Conservation (phyloP, 2,329 filamentous ascomycete genomes). For the Escovopsis weberi region DNA sequence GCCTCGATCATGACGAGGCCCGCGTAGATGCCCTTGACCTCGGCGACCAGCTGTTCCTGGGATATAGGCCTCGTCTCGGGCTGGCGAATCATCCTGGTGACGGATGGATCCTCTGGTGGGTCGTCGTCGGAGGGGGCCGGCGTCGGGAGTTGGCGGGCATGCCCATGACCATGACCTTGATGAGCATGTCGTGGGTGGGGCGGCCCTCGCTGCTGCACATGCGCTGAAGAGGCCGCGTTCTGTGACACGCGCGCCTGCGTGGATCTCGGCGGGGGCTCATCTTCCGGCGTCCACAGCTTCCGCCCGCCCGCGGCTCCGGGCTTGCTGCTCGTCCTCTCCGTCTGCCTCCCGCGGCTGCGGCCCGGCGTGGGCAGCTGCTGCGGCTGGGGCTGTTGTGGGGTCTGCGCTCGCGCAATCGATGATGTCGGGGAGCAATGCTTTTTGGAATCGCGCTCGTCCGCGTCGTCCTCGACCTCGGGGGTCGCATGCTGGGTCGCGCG, state of each 20-base stretch:
- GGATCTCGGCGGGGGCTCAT: constrained; percentile 8
- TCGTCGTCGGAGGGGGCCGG: neutral
- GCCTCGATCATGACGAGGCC: constrained; percentile 76
- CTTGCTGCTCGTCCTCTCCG: constrained; percentile 8
- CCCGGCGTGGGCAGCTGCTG: constrained; percentile 4
- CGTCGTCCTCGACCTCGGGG: constrained; percentile 4
- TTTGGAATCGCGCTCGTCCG: constrained; percentile 9
- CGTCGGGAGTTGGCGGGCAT: neutral
- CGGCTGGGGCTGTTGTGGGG: constrained; percentile 2
- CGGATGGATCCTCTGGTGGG: constrained; percentile 2
- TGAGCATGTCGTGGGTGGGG: constrained; percentile 1
- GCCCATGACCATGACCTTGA: no score
- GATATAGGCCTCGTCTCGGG: constrained; percentile 55
- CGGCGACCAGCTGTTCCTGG: constrained; percentile 63
- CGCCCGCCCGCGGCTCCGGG: constrained; percentile 7
- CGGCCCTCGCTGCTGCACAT: neutral
- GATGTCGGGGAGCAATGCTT: constrained; percentile 17
- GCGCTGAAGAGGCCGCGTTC: neutral
- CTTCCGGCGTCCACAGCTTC: constrained; percentile 16
- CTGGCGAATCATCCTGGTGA: constrained; percentile 18
- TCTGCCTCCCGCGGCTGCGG: constrained; percentile 7
- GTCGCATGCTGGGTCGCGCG: neutral
- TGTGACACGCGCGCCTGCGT: constrained; percentile 1
- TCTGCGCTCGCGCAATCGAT: constrained; percentile 8
- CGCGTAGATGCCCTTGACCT: constrained; percentile 73